Evolutionary conservation across 2,329 filamentous ascomycete species (phyloP), one percentile per base, ranked within the genome.

Genomic region (Xylaria digitata): DNA sequence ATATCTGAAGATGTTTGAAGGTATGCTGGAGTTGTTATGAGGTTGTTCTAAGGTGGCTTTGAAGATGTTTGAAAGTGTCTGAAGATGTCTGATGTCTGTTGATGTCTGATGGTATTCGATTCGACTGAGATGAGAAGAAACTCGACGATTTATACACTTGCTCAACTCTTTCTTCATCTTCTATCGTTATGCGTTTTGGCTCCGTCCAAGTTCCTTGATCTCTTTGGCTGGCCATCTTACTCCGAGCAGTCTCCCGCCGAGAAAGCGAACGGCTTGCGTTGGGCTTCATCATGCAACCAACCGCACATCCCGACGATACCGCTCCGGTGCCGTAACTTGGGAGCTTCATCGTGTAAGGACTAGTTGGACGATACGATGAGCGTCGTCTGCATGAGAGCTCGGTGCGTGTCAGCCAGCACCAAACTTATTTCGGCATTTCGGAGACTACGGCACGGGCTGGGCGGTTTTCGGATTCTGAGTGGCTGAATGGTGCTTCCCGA

Each of bases 401-500:
- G 13, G 7, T 45, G 32, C 6, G 34, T 37, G 15, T 6, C 11
- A 13, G 3, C 11, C 11, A 13, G 3, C 30, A 11, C 19, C 49
- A 46, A 15, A 17, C 21, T 42, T 43, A 13, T 42, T 43, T 66
- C 63, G 63, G 58, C 26, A 53, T 66, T 66, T 66, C 58, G 58
- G 63, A 55, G 52, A 57, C 15, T 30, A 34, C 17, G 52, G 37
- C 40, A 17, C 49, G 26, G 26, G 37, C 17, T 21, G 50, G 53
- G 37, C 6, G 3, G 32, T 30, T 21, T 37, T 61, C 53, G 63
- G 63, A 32, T 26, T 62, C 46, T 62, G 58, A 62, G 30, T 66
- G 58, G 58, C 52, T 66, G 45, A 42, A 45, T 62, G 50, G 63
- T 66, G 58, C 34, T 66, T 56, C 63, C 63, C n/a, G 46, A 62